phyloP scores from a whole-genome alignment of 164 flowering plant species.

The Hamamelis virginiana region DNA sequence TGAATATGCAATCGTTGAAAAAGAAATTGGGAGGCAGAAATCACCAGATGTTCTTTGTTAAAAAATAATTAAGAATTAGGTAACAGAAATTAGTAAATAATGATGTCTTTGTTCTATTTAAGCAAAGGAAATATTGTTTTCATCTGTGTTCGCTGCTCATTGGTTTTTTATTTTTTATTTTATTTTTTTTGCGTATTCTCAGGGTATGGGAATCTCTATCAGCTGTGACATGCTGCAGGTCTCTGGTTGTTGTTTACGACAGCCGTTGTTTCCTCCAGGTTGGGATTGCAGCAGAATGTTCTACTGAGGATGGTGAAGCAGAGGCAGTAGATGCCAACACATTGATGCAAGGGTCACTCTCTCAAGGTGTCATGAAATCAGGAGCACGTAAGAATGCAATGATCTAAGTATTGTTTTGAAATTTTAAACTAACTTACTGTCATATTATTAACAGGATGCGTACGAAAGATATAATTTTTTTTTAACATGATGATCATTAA shows the following conservation, averaged over 20 bases:
- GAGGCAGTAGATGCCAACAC: constrained; percentile 57
- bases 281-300: constrained; percentile 71
- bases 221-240: constrained; percentile 77
- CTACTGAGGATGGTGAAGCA: constrained; percentile 36
- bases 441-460: background rate
- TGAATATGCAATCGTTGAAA: too few relatives aligned
- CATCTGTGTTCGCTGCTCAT: background rate
- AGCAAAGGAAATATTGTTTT: background rate
- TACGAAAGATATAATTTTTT: background rate
- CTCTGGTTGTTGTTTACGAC: constrained; percentile 69
- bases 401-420: background rate
- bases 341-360: constrained; percentile 70
- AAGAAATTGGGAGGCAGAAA: too few relatives aligned
- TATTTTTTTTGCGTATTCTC: constrained; percentile 12
- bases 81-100: background rate
- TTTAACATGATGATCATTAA: constrained; percentile 2
- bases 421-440: too few relatives aligned
- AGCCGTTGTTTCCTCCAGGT: constrained; percentile 64
- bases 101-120: background rate
- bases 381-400: constrained; percentile 64
- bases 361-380: constrained; percentile 61
- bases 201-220: constrained; percentile 91
- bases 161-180: background rate
- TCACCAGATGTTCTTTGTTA: too few relatives aligned
- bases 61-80: background rate